phyloP scores from a whole-genome alignment of 1,139 yeast genomes.

The Yamadazyma sp. region DNA sequence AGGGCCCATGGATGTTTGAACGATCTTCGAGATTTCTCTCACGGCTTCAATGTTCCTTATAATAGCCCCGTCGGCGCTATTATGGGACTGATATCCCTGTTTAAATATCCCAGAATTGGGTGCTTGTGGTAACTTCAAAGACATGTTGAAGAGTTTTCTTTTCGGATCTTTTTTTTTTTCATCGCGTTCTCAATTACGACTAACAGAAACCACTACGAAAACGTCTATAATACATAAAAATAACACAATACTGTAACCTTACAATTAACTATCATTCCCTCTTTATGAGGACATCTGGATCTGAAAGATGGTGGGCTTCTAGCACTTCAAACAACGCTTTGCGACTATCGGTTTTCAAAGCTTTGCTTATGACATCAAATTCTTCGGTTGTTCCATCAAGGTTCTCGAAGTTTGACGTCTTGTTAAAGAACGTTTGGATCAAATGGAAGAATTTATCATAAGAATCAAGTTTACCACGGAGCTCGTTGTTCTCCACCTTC shows the following conservation, averaged over 20 bases:
- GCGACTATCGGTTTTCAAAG: constrained; percentile 12
- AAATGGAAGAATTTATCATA: constrained; percentile 33
- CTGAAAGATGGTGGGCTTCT: neutral
- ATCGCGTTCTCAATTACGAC: constrained; percentile 4
- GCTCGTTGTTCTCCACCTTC: constrained; percentile 42
- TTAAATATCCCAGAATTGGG: constrained; percentile 93
- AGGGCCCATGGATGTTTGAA: constrained; percentile 94
- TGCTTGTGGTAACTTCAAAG: constrained; percentile 86
- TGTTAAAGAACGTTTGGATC: constrained; percentile 21
- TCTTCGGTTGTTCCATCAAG: constrained; percentile 13
- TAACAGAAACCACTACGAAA: too few species aligned
- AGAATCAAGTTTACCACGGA: constrained; percentile 36
- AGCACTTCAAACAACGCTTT: constrained; percentile 13
- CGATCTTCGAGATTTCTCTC: constrained; percentile 87
- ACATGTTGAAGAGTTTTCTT: constrained; percentile 48
- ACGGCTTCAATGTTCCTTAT: constrained; percentile 91
- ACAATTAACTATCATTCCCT: neutral
- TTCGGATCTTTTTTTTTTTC: neutral
- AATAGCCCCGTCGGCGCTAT: constrained; percentile 93
- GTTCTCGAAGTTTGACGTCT: constrained; percentile 16
- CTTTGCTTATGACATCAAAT: constrained; percentile 15
- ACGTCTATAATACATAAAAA: neutral
- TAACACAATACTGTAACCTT: neutral
- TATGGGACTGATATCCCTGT: constrained; percentile 90
- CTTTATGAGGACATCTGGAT: neutral